Evolutionary conservation across 352 stramenopile species (phyloP).

Genomic region (Globisporangium orthogonon): DNA sequence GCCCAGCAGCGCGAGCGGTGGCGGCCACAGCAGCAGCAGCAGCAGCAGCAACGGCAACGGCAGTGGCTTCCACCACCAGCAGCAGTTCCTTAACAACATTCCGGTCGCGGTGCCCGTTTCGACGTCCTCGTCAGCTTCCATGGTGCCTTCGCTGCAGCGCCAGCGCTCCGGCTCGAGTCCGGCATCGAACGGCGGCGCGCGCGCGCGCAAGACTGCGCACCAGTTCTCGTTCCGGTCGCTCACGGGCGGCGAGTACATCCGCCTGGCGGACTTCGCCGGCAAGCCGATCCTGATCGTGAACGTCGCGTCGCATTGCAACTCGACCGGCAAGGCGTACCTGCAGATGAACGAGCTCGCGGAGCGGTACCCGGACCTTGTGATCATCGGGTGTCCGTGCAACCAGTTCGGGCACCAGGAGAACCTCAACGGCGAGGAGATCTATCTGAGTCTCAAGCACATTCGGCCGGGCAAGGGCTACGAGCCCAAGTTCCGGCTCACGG

Average conservation of each 20-base stretch:
- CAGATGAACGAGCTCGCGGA: constrained; percentile 64
- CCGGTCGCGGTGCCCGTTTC: constrained; percentile 53
- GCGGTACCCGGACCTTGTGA: constrained; percentile 56
- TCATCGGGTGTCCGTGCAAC: constrained; percentile 76
- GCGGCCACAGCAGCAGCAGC: not conserved
- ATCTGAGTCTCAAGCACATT: constrained; percentile 66
- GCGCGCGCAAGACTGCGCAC: constrained; percentile 50
- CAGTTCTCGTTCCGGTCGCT: constrained; percentile 76
- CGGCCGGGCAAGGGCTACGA: constrained; percentile 65
- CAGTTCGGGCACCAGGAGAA: constrained; percentile 84
- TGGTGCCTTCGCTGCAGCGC: constrained; percentile 24
- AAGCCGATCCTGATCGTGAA: constrained; percentile 71
- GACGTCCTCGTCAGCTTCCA: constrained; percentile 4
- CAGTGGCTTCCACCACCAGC: constrained; percentile 18
- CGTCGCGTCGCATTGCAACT: constrained; percentile 80
- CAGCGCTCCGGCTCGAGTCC: constrained; percentile 13
- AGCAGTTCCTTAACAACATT: constrained; percentile 42
- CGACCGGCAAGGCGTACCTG: constrained; percentile 62
- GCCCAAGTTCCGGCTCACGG: constrained; percentile 62
- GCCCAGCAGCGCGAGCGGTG: constrained; percentile 1
- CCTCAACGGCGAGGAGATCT: constrained; percentile 72
- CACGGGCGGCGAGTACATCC: constrained; percentile 48
- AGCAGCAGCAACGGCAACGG: not conserved
- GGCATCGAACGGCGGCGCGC: constrained; percentile 5
- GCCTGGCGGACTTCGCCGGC: constrained; percentile 55